Percentiles rank a stretch among this genome's conserved stretches.
phyloP scores from a whole-genome alignment of 805 yeast genomes.

The Diddensiella caesifluorescens region DNA sequence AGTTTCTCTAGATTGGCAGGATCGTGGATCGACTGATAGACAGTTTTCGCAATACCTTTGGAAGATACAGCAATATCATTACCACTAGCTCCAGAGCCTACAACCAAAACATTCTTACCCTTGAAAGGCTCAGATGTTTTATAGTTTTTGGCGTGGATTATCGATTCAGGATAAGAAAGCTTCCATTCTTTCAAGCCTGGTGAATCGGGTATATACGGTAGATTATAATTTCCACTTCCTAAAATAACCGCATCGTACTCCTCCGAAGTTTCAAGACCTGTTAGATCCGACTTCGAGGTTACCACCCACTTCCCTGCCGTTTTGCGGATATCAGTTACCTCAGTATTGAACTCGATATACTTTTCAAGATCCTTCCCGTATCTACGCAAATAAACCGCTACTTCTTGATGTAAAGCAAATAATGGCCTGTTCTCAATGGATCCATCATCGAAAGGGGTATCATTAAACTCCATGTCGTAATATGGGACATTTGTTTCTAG shows the following conservation, averaged over 20 bases:
- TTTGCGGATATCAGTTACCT: slow-evolving; percentile 41
- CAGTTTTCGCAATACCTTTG: slow-evolving; percentile 30
- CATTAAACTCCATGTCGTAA: slow-evolving; percentile 60
- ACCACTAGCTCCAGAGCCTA: slow-evolving; percentile 80
- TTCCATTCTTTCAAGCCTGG: slow-evolving; percentile 49
- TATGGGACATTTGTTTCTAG: slow-evolving; percentile 68
- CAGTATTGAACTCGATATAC: slow-evolving; percentile 42
- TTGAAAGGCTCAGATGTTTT: slow-evolving; percentile 42
- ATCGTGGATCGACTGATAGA: slow-evolving; percentile 47
- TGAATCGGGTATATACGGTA: slow-evolving; percentile 55
- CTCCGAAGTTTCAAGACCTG: slow-evolving; percentile 8
- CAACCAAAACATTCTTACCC: slow-evolving; percentile 48
- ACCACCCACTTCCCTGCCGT: slow-evolving; percentile 41
- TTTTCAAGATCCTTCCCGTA: slow-evolving; percentile 45
- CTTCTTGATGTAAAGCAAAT: slow-evolving; percentile 59
- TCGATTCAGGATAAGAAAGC: slow-evolving; percentile 39
- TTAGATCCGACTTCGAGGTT: slow-evolving; percentile 27
- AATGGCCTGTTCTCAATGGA: slow-evolving; percentile 38
- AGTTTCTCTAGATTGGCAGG: slow-evolving; percentile 7
- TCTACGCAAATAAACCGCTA: slow-evolving; percentile 52
- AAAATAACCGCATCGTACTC: slow-evolving; percentile 56
- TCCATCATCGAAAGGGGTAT: slow-evolving; percentile 39
- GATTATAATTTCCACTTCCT: slow-evolving; percentile 60
- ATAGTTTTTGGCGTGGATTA: slow-evolving; percentile 55
- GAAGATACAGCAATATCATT: slow-evolving; percentile 52